These are phyloP conservation scores for Lachnellula subtilissima DNA, from an alignment of 2,329 filamentous ascomycete species.

Conservation along the genomic window DNA sequence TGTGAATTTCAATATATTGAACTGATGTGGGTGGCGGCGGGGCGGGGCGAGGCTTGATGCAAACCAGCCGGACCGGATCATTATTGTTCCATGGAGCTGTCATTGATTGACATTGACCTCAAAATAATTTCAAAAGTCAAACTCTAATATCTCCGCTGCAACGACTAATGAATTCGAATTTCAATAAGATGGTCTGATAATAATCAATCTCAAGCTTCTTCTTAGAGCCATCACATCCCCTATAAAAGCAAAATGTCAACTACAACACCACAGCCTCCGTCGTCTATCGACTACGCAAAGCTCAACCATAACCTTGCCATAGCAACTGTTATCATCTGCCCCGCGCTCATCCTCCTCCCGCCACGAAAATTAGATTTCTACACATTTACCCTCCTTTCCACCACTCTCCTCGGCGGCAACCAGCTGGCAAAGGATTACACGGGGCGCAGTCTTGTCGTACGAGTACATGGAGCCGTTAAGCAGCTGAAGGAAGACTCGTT, in stretches of 20 bases:
- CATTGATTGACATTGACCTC: background rate
- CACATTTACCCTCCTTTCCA: conserved; percentile 48
- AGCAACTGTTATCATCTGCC: conserved; percentile 46
- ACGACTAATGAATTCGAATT: no score
- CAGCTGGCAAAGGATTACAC: conserved; percentile 29
- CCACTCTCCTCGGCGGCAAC: conserved; percentile 29
- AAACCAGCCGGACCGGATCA: background rate
- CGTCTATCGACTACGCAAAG: background rate
- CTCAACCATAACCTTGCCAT: background rate
- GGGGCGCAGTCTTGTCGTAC: conserved; percentile 21
- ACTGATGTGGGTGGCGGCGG: background rate
- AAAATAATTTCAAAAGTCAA: no score
- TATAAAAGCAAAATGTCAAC: conserved; percentile 2
- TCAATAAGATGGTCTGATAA: no score
- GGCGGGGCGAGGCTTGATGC: no score
- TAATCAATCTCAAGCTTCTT: no score
- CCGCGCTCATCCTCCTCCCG: conserved; percentile 49
- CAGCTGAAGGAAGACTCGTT: background rate
- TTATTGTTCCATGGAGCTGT: background rate
- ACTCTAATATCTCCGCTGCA: no score
- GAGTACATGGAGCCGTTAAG: background rate
- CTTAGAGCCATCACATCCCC: no score
- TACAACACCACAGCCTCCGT: background rate
- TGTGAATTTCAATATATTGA: no score
- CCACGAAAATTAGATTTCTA: conserved; percentile 59